Evolutionary conservation across 2,329 filamentous ascomycete genomes (phyloP), one percentile per base, ranked within the genome.

Genomic region (Fusarium continuum): DNA sequence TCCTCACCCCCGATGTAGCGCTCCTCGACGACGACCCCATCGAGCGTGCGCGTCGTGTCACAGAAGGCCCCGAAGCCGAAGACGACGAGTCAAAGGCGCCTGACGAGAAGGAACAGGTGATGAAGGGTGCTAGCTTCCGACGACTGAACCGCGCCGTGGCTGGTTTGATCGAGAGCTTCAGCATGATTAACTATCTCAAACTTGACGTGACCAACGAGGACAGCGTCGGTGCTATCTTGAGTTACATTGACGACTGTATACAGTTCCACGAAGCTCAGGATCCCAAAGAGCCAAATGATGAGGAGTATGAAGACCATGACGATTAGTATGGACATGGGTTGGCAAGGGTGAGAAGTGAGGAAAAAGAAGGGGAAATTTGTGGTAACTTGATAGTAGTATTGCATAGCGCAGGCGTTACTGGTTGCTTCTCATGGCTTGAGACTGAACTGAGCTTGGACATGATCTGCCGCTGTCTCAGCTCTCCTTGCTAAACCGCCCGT

Each of bases 111-210:
- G 84, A 87, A 60, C 87, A 88, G 46, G 75, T 96, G 56, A 91
- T 97, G 90, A 89, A 85, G 46, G 93, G 94, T 4, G 83, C 86
- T 1, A 91, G 91, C 16, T 98, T 97, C 77, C 86, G 91, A 60
- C 85, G 87, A 69, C 80, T 98, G 66, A 97, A 97, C 74, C 86
- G 87, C 60, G 94, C 94, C 0, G 94, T 99, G 6, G 95, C 91
- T 1, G 87, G 91, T 48, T 80, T 99, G 65, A 97, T 99, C 66
- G 95, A 98, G 76, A 95, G 92, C 76, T 99, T 97, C 79, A 96
- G 93, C 79, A 96, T 99, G 92, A 92, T 99, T 11, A 96, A 91
- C 41, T 99, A 97, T 74, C 82, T 97, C 54, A 92, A 93, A 79
- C 82, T 98, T 38, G 91, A 98, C 73, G 90, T 89, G 23, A 91